Percentiles rank a stretch among this genome's conserved stretches.
These are phyloP conservation scores for Termitomyces sp. DNA, from an alignment of 768 basidiomycete species.

Conservation along the genomic window DNA sequence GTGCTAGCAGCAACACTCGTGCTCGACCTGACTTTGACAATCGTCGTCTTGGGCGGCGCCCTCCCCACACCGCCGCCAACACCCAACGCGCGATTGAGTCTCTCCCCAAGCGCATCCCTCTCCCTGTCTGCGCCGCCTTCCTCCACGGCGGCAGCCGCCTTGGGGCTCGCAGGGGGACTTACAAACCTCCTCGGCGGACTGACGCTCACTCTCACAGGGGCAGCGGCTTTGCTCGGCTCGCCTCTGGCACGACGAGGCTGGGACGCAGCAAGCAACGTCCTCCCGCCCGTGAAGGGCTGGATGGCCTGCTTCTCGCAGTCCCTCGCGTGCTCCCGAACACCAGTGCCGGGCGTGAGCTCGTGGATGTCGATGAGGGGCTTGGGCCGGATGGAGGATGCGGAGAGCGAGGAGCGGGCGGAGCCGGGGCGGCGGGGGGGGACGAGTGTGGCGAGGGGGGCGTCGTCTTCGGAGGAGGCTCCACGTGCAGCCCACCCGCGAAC, in stretches of 20 bases:
- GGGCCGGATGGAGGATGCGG: constrained; percentile 17
- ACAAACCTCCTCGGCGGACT: constrained; percentile 29
- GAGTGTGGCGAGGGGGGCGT: constrained; percentile 60
- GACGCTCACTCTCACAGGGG: constrained; percentile 14
- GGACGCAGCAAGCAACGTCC: constrained; percentile 18
- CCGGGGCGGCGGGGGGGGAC: constrained; percentile 62
- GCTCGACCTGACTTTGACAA: not conserved
- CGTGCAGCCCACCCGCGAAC: too few relatives aligned
- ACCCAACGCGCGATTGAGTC: constrained; percentile 28
- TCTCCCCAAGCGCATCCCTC: constrained; percentile 35
- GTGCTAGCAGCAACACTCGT: not conserved
- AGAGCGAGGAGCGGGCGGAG: constrained; percentile 32
- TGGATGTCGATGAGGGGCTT: constrained; percentile 51
- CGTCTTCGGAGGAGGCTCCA: constrained; percentile 28
- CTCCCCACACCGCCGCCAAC: not conserved
- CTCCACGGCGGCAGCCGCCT: not conserved
- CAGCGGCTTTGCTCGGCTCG: too few relatives aligned
- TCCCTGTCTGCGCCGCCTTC: constrained; percentile 4
- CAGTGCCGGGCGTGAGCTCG: constrained; percentile 24
- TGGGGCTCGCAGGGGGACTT: constrained; percentile 29
- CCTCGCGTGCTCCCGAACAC: not conserved
- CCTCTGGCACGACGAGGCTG: too few relatives aligned
- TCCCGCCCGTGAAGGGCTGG: constrained; percentile 34
- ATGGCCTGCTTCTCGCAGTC: constrained; percentile 13
- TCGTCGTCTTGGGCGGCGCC: not conserved